These are phyloP conservation scores for Hypoxylon fragiforme DNA, from an alignment of 495 filamentous ascomycete genomes.

Conservation along the genomic window DNA sequence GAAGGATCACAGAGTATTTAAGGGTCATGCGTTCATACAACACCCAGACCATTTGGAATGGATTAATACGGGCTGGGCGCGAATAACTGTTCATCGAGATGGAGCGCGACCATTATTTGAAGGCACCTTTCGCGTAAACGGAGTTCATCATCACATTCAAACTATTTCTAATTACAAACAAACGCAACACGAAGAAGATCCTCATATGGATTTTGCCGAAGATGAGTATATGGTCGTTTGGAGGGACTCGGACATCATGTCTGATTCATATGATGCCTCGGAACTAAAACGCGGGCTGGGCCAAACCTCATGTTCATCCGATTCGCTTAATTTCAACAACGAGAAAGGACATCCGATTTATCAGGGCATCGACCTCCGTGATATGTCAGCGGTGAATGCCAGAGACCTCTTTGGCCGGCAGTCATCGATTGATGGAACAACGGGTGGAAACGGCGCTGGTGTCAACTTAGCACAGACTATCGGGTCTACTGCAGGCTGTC, in stretches of 20 bases:
- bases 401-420: conserved; percentile 48
- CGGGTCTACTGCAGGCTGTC: conserved; percentile 79
- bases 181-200: conserved; percentile 75
- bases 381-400: conserved; percentile 38
- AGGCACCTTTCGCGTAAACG: conserved; percentile 79
- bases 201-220: conserved; percentile 58
- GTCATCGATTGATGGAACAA: conserved; percentile 51
- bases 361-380: conserved; percentile 38
- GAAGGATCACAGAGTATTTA: conserved; percentile 77
- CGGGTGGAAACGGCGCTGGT: conserved; percentile 76
- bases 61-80: conserved; percentile 83
- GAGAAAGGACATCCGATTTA: conserved; percentile 69
- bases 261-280: conserved; percentile 19
- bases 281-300: conserved; percentile 43
- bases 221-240: conserved; percentile 89
- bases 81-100: conserved; percentile 76
- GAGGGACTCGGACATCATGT: conserved; percentile 81
- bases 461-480: conserved; percentile 84
- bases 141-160: conserved; percentile 88
- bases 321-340: conserved; percentile 71
- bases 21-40: conserved; percentile 74
- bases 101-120: conserved; percentile 82
- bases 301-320: conserved; percentile 57
- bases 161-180: conserved; percentile 71
- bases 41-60: conserved; percentile 63